Evolutionary conservation across 1,284 basidiomycete species (phyloP), one percentile per base, ranked within the genome.

Genomic region (Microbotryomycetes sp.): DNA sequence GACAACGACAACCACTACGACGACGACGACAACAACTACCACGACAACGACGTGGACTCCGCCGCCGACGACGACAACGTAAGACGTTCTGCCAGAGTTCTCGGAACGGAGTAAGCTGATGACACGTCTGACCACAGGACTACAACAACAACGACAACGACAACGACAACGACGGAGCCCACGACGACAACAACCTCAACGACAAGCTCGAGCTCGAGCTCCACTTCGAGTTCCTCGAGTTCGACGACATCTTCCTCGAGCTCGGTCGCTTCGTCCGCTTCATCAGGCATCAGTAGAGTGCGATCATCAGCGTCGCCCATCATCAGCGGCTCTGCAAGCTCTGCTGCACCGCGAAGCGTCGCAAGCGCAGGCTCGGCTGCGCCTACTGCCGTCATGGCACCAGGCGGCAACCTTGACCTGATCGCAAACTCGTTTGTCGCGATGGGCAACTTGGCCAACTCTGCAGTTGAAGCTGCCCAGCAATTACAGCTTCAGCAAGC

Each of bases 331-430:
- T 15, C 45, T 24, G 46, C 47, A 16, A 41, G 27, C 18, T 28
- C 51, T 7, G 30, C 59, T 4, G 49, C 26, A 11, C 31, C 52
- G 45, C 26, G n/a, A 48, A 21, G 28, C 24, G 45, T 9, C 31
- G 46, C 52, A 23, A 13, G 21, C 23, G 18, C 50, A 3, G 11
- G 48, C 2, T 47, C 61, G 11, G n/a, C 46, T 5, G 21, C 60
- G n/a, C 28, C 47, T 13, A 55, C 29, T 5, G 49, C 62, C 3
- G 31, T 56, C 15, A 45, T 26, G 18, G 56, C 54, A 9, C 48
- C 59, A 27, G 67, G 65, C 7, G 62, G 62, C 18, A 64, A 67
- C 58, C 54, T 69, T 29, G 67, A 69, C 57, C 15, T 23, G 28
- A 52, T 69, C 54, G 46, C 57, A 4, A 65, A 69, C 49, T 49